These are phyloP conservation scores for Nitzschia inconspicua DNA, from an alignment of 108 stramenopile species.

Conservation along the genomic window DNA sequence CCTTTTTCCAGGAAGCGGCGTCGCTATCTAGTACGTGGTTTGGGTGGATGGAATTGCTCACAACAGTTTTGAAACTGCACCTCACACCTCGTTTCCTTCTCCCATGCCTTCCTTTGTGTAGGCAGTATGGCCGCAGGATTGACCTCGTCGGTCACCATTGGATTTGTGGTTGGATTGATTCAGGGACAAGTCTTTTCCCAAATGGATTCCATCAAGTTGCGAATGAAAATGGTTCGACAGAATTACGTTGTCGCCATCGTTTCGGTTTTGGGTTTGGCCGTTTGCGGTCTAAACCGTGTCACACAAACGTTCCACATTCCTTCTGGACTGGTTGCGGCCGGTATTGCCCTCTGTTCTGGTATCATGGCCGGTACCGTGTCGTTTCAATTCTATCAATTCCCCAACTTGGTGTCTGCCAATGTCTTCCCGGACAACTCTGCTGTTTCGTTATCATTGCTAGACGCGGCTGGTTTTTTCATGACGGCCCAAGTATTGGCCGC, in stretches of 20 bases:
- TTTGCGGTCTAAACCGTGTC: slow-evolving; percentile 16
- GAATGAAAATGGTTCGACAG: slow-evolving; percentile 20
- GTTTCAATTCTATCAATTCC: slow-evolving; percentile 50
- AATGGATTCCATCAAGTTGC: slow-evolving; percentile 6
- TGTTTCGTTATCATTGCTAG: slow-evolving; percentile 33
- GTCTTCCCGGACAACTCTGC: slow-evolving; percentile 35
- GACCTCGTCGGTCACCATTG: slow-evolving; percentile 38
- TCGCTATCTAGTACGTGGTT: slow-evolving; percentile 30
- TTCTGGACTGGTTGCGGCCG: slow-evolving; percentile 7
- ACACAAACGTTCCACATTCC: background rate
- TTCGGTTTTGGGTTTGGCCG: slow-evolving; percentile 26
- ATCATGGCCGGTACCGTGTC: slow-evolving; percentile 28
- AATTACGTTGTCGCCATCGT: slow-evolving; percentile 19
- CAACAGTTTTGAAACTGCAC: background rate
- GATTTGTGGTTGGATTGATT: slow-evolving; percentile 37
- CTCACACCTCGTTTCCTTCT: background rate
- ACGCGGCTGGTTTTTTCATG: slow-evolving; percentile 35
- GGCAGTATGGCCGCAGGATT: slow-evolving; percentile 29
- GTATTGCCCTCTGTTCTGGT: slow-evolving; percentile 18
- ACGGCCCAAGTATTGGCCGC: slow-evolving; percentile 24
- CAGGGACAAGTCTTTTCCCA: slow-evolving; percentile 21
- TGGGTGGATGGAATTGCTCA: background rate
- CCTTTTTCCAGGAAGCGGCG: slow-evolving; percentile 35
- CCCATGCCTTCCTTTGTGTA: background rate
- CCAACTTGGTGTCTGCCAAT: slow-evolving; percentile 11